Percentiles rank a stretch among this genome's conserved stretches.
These are phyloP conservation scores for Aspergillus quadricinctus DNA, from an alignment of 2,329 filamentous ascomycete species.

Conservation along the genomic window DNA sequence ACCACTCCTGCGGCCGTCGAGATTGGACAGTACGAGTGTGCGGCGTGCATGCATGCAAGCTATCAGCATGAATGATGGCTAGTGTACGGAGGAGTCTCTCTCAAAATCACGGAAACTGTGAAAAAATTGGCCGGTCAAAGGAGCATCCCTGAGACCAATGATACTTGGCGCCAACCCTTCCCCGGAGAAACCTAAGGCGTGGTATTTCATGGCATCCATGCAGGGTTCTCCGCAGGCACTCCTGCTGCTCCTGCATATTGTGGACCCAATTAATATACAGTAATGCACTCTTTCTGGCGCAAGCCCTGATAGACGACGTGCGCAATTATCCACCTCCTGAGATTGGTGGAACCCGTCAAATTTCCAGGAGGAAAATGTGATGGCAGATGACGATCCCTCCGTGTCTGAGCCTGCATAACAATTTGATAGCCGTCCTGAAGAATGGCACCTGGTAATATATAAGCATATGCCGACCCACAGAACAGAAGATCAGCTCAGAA, in stretches of 20 bases:
- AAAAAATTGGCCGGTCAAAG: background rate
- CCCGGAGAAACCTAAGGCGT: background rate
- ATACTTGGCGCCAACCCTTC: background rate
- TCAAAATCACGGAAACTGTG: background rate
- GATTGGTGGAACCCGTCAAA: slow-evolving; percentile 10
- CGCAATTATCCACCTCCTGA: background rate
- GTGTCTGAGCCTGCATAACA: background rate
- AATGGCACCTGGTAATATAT: background rate
- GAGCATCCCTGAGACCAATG: background rate
- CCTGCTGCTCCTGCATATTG: background rate
- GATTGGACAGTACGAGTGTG: background rate
- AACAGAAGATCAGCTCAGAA: background rate
- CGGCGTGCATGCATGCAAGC: background rate
- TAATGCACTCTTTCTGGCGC: background rate
- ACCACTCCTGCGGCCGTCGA: background rate
- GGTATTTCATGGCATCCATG: background rate
- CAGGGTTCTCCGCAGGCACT: background rate
- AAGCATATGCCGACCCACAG: background rate
- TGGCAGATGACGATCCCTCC: background rate
- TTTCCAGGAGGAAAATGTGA: slow-evolving; percentile 1
- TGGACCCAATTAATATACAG: background rate
- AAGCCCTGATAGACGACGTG: background rate
- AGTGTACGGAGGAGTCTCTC: background rate
- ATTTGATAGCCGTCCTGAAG: background rate
- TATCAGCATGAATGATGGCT: background rate